Percentiles rank a stretch among this genome's conserved stretches.
Conservation (phyloP, 768 basidiomycete genomes). For the Amanita pallidorosea region DNA sequence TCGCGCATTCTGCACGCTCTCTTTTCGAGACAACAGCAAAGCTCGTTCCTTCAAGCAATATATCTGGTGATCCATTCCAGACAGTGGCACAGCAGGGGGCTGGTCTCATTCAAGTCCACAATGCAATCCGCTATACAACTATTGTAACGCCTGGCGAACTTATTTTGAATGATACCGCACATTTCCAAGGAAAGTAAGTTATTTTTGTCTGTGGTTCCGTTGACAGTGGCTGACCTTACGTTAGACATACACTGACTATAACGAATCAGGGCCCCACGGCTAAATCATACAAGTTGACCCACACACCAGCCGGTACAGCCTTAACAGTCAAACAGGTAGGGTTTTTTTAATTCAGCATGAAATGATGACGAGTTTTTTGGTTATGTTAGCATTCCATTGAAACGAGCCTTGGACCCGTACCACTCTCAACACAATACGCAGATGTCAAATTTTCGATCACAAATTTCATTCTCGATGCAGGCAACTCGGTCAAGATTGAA, state of each 20-base stretch:
- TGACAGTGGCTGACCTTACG: not conserved
- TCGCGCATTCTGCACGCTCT: conserved; percentile 19
- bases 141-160: conserved; percentile 38
- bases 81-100: conserved; percentile 43
- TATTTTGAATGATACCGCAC: conserved; percentile 45
- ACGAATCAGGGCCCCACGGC: conserved; percentile 28
- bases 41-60: conserved; percentile 23
- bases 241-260: conserved; percentile 32
- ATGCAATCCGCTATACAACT: conserved; percentile 39
- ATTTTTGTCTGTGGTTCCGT: conserved; percentile 1
- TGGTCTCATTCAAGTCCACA: conserved; percentile 46
- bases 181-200: conserved; percentile 28
- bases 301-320: conserved; percentile 37
- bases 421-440: conserved; percentile 28
- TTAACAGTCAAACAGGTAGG: conserved; percentile 23
- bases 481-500: conserved; percentile 21
- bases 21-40: conserved; percentile 41
- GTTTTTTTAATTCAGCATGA: not conserved
- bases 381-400: conserved; percentile 23
- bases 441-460: conserved; percentile 29
- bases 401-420: conserved; percentile 31
- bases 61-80: conserved; percentile 30
- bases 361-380: not conserved
- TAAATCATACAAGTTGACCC: conserved; percentile 29
- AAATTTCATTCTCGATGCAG: conserved; percentile 29